A percentile compares a stretch with the other conserved stretches of the same genome.
phyloP scores from a whole-genome alignment of 306 rosid genomes.

The Rubus idaeus region DNA sequence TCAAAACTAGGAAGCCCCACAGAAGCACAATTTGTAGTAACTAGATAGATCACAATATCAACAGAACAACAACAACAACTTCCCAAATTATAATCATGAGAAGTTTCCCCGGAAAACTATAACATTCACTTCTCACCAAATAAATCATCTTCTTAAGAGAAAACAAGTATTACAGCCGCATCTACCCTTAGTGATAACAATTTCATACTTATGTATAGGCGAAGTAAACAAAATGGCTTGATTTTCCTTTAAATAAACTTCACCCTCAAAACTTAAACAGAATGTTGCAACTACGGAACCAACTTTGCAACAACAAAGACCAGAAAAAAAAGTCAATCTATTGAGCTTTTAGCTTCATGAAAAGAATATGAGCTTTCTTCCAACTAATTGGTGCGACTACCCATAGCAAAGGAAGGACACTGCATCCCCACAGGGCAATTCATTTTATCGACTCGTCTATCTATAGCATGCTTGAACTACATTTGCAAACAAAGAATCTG shows the following conservation, averaged over 20 bases:
- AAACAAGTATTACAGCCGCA: slow-evolving; percentile 1
- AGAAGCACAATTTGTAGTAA: background rate
- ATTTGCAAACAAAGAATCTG: background rate
- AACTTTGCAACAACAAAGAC: too few relatives aligned
- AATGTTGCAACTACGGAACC: background rate
- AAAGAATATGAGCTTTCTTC: background rate
- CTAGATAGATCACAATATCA: background rate
- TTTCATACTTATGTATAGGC: background rate
- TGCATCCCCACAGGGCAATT: background rate
- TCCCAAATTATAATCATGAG: too few relatives aligned
- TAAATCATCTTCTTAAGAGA: background rate
- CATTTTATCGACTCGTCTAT: background rate
- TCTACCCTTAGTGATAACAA: background rate
- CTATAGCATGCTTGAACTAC: background rate
- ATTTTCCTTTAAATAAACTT: background rate
- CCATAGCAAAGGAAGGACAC: background rate
- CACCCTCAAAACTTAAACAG: background rate
- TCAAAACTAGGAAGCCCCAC: background rate
- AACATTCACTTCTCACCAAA: background rate
- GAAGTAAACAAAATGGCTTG: background rate
- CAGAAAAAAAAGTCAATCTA: too few relatives aligned
- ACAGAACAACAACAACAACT: background rate
- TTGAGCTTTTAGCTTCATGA: too few relatives aligned
- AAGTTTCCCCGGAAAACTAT: background rate
- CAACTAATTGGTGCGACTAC: background rate